These are phyloP conservation scores for Martiniozyma asiatica DNA, from an alignment of 1,139 yeast genomes.

Conservation along the genomic window DNA sequence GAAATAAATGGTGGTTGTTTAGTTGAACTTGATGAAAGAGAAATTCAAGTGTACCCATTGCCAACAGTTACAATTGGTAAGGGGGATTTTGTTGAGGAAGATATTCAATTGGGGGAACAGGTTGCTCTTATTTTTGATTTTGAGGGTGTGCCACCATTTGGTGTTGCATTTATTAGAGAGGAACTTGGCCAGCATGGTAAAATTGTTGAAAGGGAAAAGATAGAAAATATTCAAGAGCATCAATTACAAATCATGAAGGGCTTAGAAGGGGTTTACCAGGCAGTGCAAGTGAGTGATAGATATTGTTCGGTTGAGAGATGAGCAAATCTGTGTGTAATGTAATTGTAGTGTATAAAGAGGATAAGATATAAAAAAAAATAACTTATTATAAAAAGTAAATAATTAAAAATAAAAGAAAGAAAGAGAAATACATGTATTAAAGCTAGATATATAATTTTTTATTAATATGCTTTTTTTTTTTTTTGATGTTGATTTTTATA, in stretches of 20 bases:
- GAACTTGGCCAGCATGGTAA: slow-evolving; percentile 26
- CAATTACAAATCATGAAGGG: slow-evolving; percentile 67
- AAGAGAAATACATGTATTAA: too few relatives aligned
- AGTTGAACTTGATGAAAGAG: slow-evolving; percentile 37
- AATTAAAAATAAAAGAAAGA: too few relatives aligned
- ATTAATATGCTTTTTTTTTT: too few relatives aligned
- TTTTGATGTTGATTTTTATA: too few relatives aligned
- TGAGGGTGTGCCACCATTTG: slow-evolving; percentile 65
- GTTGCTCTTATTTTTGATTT: slow-evolving; percentile 60
- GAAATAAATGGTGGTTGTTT: slow-evolving; percentile 58
- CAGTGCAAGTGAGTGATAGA: slow-evolving; percentile 73
- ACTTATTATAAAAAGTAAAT: too few relatives aligned
- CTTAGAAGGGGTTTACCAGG: slow-evolving; percentile 89
- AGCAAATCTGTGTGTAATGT: too few relatives aligned
- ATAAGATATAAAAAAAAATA: too few relatives aligned
- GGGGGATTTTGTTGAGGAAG: slow-evolving; percentile 59
- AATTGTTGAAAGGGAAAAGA: slow-evolving; percentile 67
- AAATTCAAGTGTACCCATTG: slow-evolving; percentile 55
- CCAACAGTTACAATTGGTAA: slow-evolving; percentile 87
- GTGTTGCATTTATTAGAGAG: slow-evolving; percentile 42
- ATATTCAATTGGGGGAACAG: slow-evolving; percentile 85
- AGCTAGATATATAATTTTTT: too few relatives aligned
- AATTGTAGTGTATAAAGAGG: too few relatives aligned
- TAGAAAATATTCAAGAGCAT: slow-evolving; percentile 54
- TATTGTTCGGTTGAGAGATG: too few relatives aligned